These are phyloP conservation scores for Epichloe glyceriae DNA, from an alignment of 2,329 filamentous ascomycete species.

Conservation along the genomic window DNA sequence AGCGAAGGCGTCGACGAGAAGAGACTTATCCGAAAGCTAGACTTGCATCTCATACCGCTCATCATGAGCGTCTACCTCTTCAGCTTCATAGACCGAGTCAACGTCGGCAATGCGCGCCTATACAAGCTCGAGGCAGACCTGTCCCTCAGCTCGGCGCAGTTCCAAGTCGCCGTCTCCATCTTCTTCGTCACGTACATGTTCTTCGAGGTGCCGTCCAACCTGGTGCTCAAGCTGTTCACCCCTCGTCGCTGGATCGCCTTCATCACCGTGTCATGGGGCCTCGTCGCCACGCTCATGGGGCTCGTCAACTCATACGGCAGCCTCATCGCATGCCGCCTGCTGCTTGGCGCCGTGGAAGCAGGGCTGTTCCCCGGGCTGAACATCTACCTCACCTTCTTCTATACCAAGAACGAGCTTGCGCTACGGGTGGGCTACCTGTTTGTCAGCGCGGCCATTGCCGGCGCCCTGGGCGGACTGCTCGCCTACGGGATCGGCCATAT, in stretches of 20 bases:
- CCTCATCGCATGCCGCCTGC: constrained; percentile 53
- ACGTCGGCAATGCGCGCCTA: constrained; percentile 59
- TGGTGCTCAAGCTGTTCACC: constrained; percentile 49
- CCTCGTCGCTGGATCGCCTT: constrained; percentile 52
- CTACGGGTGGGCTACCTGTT: constrained; percentile 63
- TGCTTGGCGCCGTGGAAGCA: constrained; percentile 57
- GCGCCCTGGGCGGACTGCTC: constrained; percentile 58
- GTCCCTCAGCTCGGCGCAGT: constrained; percentile 46
- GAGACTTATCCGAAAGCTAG: constrained; percentile 51
- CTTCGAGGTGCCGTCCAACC: constrained; percentile 53
- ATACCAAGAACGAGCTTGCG: constrained; percentile 60
- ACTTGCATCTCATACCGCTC: constrained; percentile 50
- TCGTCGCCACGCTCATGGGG: constrained; percentile 57
- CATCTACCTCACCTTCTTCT: constrained; percentile 63
- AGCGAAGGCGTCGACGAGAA: constrained; percentile 27
- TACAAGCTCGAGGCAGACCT: constrained; percentile 54
- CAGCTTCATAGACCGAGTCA: constrained; percentile 61
- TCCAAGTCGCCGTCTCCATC: constrained; percentile 54
- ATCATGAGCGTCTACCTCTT: constrained; percentile 61
- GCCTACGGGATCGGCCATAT: constrained; percentile 64
- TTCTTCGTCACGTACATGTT: constrained; percentile 52
- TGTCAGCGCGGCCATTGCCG: constrained; percentile 55
- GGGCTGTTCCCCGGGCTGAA: constrained; percentile 58
- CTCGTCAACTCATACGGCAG: constrained; percentile 51
- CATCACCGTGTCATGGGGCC: constrained; percentile 52